Base-by-base conservation (phyloP, 805 yeast genomes). In the Metschnikowia lachancei region DNA sequence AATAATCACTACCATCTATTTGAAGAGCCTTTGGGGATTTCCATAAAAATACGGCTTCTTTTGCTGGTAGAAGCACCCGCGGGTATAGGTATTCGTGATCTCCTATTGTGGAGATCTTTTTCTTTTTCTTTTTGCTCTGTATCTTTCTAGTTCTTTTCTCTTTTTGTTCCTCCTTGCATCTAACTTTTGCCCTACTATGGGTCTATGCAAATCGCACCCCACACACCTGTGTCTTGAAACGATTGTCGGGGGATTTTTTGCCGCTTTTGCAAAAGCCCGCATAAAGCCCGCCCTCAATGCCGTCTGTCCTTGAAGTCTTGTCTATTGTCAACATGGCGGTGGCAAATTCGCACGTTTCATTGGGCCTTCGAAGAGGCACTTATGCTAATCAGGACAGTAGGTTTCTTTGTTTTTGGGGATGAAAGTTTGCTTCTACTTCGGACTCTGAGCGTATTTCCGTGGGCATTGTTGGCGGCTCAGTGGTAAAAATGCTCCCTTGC, bases 131-230 rank as follows among this genome's bases (percentile, higher is more conserved):
- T 24, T 13, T 36, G 19, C 20, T 19, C 38, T 6, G 16, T 11
- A 32, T 31, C 14, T 5, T 29, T 26, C 13, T 24, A 3, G 16
- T 40, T 33, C 14, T 32, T 19, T 29, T 11, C 33, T 32, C 32
- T 32, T 24, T 14, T 39, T 39, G 17, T 30, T 19, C 16, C 30
- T 18, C 22, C 30, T 38, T 24, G 41, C 29, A 24, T 29, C n/a
- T n/a, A n/a, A 5, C 28, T 8, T 4, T 16, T 29, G 4, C 17
- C 17, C 10, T 29, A 13, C 29, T 28, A 19, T 17, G 33, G 28
- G n/a, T 16, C 38, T 14, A 22, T 35, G 43, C 43, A 41, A 41
- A 41, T 41, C 43, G 6, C 33, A 20, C 43, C 43, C 43, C 32
- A 34, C 45, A 35, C 10, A 20, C 39, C 36, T 28, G 45, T 34